These are phyloP conservation scores for Brassica hybrid DNA, from an alignment of 441 rosid genomes.

Conservation along the genomic window DNA sequence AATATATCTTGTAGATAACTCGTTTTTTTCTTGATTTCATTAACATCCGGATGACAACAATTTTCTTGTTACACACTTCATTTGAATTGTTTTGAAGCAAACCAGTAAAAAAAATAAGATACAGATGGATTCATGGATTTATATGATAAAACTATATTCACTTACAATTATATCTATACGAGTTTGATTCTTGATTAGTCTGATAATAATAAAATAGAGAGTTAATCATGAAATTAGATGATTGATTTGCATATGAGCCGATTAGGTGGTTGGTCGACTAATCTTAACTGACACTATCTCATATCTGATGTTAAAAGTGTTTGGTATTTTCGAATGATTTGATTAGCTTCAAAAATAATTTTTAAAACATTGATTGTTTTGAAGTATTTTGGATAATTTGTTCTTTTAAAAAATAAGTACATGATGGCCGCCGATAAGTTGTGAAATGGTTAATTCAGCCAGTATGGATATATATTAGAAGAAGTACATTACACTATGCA, in stretches of 20 bases:
- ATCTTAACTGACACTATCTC: neutral
- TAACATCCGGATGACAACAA: neutral
- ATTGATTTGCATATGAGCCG: conserved; percentile 2
- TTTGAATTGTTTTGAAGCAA: neutral
- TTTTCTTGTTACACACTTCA: neutral
- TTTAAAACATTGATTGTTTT: neutral
- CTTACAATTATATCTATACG: neutral
- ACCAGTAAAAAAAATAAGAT: neutral
- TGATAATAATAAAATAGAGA: neutral
- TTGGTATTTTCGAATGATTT: neutral
- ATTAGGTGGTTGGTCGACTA: neutral
- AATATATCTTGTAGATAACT: neutral
- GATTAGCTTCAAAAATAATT: neutral
- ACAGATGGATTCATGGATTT: neutral
- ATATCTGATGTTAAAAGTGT: neutral
- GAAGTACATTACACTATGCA: neutral
- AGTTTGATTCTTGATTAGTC: neutral
- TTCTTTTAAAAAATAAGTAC: too few species aligned
- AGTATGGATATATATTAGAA: neutral
- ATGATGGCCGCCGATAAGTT: neutral
- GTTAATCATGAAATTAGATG: neutral
- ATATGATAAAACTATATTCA: neutral
- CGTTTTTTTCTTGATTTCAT: neutral
- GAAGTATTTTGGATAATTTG: neutral
- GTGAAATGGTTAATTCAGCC: neutral